phyloP scores from a whole-genome alignment of 1,284 basidiomycete genomes.

The Fomitopsis betulina region DNA sequence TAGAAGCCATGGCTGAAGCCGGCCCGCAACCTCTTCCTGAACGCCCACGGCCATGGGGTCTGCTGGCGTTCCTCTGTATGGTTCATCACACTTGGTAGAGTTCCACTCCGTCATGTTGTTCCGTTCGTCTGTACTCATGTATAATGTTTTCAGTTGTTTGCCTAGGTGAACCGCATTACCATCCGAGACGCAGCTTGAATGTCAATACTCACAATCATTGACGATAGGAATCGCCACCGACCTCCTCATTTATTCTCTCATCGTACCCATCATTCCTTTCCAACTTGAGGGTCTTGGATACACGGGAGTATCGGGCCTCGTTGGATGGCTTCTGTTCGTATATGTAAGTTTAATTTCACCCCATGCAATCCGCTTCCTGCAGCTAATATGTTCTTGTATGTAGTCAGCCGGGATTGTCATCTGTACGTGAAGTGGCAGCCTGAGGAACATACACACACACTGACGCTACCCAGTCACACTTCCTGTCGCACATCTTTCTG shows the following conservation, averaged over 20 bases:
- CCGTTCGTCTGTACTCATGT: not conserved
- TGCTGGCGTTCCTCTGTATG: constrained; percentile 29
- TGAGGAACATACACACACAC: not conserved
- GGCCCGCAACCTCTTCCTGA: not conserved
- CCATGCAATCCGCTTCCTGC: not conserved
- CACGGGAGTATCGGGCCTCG: constrained; percentile 47
- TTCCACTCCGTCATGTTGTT: not conserved
- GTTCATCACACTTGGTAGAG: constrained; percentile 25
- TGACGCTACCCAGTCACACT: constrained; percentile 49
- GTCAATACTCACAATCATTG: not conserved
- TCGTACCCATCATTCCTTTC: constrained; percentile 76
- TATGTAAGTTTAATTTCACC: constrained; percentile 33
- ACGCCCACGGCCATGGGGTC: constrained; percentile 13
- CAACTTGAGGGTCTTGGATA: constrained; percentile 57
- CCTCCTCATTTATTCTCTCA: constrained; percentile 61
- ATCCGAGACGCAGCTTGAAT: not conserved
- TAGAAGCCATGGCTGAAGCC: not conserved
- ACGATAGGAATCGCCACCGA: constrained; percentile 58
- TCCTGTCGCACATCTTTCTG: constrained; percentile 65
- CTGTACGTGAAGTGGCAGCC: constrained; percentile 24
- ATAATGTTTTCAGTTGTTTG: constrained; percentile 28
- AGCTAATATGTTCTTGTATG: not conserved
- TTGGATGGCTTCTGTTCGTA: constrained; percentile 66
- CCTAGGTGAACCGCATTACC: constrained; percentile 24
- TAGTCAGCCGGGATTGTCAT: constrained; percentile 31